Evolutionary conservation across 345 rosid species (phyloP), one percentile per base, ranked within the genome.

Genomic region (Hypericum perforatum): DNA sequence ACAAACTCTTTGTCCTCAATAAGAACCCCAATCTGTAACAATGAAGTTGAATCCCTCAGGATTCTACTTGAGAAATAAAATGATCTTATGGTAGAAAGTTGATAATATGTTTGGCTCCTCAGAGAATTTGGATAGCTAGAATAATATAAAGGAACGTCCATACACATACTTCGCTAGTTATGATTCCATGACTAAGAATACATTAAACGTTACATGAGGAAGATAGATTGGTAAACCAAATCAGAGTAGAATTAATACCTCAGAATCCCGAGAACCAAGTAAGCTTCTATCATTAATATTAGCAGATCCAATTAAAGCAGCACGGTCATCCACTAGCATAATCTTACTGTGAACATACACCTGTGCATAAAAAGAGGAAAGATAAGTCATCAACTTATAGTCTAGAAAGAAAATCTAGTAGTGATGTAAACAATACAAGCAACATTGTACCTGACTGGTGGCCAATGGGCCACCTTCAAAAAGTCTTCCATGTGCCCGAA

Each of bases 241-340:
- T 53, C n/a, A 45, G 32, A 4, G 4, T 22, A 14, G 9, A 51
- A 43, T 16, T 11, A 11, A 60, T 74, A 92, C 98, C 98, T 92
- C 98, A 15, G 97, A 92, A 71, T 92, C 98, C 60, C 98, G 82
- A 39, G 98, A 88, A 57, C 98, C 98, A 43, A 92, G 97, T 63
- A 92, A 78, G 76, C 98, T 92, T 60, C 98, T 71, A 46, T 92
- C 98, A 49, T 92, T 92, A 49, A 92, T 85, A 62, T 88, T 92
- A 57, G 98, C 95, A 49, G 98, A 88, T 63, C 98, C 97, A 67
- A 92, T 67, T 70, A 92, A 63, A 14, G 84, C 63, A 32, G 73
- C 66, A 55, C 68, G 65, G 69, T 92, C 98, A 68, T 88, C 98
- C 46, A 88, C 52, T 58, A 92, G 78, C 95, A 92, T 83, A 74